Evolutionary conservation across 129 eudicot genomes (phyloP), one percentile per base, ranked within the genome.

Genomic region (Flaveria brownii): DNA sequence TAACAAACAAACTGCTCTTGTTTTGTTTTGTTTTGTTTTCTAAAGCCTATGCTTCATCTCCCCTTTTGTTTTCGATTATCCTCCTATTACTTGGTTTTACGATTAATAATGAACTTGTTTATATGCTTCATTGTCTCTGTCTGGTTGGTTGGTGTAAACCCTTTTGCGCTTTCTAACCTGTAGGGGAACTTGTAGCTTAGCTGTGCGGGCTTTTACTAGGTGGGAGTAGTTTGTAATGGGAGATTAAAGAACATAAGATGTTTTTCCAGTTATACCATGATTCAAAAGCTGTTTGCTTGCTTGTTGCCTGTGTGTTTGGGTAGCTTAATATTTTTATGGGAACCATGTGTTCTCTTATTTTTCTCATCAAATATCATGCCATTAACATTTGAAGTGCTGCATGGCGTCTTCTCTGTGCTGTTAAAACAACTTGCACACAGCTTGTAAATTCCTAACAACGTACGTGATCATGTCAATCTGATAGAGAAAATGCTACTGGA

Each of bases 161-260:
- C 43, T 70, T 70, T 70, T 52, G 23, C 26, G 73, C 41, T 18
- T 45, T 56, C 20, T 69, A 43, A 45, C 20, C 45, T 30, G 56
- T 43, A 68, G 55, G 73, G 15, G 56, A 47, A 28, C 33, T 45
- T 45, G 18, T 11, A 4, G 2, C 46, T 6, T 18, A 33, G 55
- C 17, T 68, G 20, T 15, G 0, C 7, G 20, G 57, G 6, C n/a
- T 16, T 16, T 51, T 1, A 20, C 8, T 45, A 10, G 28, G 16
- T 69, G 73, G 73, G 55, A 68, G 30, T 42, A 18, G 73, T 45
- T 43, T 54, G 17, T 68, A 68, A 41, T 43, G 56, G 30, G 25
- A 45, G 36, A 43, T 43, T 67, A 3, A 18, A 18, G 33, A 67
- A 55, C 30, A 68, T 18, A 68, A 41, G 25, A 41, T 17, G n/a